Evolutionary conservation across 305 asterid genomes (phyloP), one percentile per base, ranked within the genome.

Genomic region (Solanum hybrid): DNA sequence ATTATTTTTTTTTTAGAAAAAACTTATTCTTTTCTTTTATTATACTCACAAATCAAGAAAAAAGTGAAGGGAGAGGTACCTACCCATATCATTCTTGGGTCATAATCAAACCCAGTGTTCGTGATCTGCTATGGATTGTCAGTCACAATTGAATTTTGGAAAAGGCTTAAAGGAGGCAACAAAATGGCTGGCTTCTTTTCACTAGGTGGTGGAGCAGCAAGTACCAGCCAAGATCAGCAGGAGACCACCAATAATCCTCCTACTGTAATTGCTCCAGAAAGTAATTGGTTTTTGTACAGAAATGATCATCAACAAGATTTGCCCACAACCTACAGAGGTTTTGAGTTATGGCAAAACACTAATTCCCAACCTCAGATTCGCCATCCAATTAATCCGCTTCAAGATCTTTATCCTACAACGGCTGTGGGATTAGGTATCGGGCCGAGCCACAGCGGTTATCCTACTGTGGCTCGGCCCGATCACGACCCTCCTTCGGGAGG

Each of bases 121-220:
- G 86, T 88, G 89, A 32, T 79, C 79, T 92, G 95, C 91, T 95
- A 95, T 96, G 98, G 99, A 93, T 93, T 94, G 92, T 92, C 92
- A 86, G 90, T 91, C 93, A 81, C 92, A 89, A 89, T 86, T 93
- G 87, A 90, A 36, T 89, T 37, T 84, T 35, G 80, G 31, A 85
- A 89, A 86, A 89, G 89, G 76, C n/a, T 90, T 86, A 26, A 71
- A 79, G 86, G 81, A 37, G 32, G 76, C 10, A 40, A 87, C 90
- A 24, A 91, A 42, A 97, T 97, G 99, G 98, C 99, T 86, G 96
- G 95, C 72, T 96, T 97, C 89, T 97, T 97, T 93, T 95, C 99
- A 37, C 95, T 97, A 95, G 96, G 98, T 37, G 93, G 96, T 36
- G 94, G 93, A 3, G 89, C 89, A 1, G 86, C 86, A 10, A 75